A percentile compares a stretch with the other conserved stretches of the same genome.
Evolutionary conservation across 169 alveolate species (phyloP).

Genomic region (Plasmodium ovale): DNA sequence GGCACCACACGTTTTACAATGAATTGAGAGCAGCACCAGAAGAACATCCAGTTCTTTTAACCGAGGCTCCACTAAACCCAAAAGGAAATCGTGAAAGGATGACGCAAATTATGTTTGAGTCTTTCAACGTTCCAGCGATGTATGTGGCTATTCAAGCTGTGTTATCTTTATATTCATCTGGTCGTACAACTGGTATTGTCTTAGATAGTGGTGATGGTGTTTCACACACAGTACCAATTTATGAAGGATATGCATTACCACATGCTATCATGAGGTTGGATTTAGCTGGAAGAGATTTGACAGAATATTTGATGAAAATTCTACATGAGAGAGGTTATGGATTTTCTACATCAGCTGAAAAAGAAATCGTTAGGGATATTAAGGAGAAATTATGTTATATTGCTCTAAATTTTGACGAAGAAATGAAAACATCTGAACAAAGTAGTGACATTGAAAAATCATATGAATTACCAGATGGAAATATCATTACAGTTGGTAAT

Average conservation of each 20-base stretch:
- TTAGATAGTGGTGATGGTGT: constrained; percentile 99
- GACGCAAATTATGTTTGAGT: constrained; percentile 98
- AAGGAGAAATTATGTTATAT: constrained; percentile 98
- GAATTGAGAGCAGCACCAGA: constrained; percentile 97
- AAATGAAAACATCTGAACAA: constrained; percentile 91
- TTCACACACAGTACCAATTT: constrained; percentile 98
- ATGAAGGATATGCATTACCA: constrained; percentile 99
- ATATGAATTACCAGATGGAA: constrained; percentile 99
- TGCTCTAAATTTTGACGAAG: constrained; percentile 97
- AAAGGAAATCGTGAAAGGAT: constrained; percentile 97
- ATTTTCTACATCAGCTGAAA: constrained; percentile 97
- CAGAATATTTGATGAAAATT: constrained; percentile 95
- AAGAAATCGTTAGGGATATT: constrained; percentile 97
- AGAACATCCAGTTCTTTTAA: constrained; percentile 97
- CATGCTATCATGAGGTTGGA: constrained; percentile 96
- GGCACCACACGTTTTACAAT: constrained; percentile 98
- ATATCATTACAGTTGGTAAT: constrained; percentile 94
- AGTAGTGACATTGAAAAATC: constrained; percentile 90
- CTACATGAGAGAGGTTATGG: constrained; percentile 96
- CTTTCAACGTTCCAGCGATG: constrained; percentile 98
- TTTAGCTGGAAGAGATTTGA: constrained; percentile 98
- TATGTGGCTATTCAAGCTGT: constrained; percentile 98
- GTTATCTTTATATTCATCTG: constrained; percentile 98
- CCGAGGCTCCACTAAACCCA: constrained; percentile 99
- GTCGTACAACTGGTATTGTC: constrained; percentile 99